Percentiles rank a stretch among this genome's conserved stretches.
These are phyloP conservation scores for Xeromyces bisporus DNA, from an alignment of 495 filamentous ascomycete species.

Conservation along the genomic window DNA sequence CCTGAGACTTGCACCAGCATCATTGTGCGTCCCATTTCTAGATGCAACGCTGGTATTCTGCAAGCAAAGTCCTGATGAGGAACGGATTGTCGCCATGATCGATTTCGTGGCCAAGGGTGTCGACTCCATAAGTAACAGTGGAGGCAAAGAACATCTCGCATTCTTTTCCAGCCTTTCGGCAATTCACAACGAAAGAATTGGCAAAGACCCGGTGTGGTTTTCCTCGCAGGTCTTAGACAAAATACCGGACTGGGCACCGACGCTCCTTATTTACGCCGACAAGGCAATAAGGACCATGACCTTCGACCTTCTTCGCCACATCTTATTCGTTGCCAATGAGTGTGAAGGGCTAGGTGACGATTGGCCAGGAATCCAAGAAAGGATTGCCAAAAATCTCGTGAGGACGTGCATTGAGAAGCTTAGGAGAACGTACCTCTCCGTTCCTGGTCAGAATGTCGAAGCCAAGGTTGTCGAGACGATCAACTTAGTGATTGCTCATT, in stretches of 20 bases:
- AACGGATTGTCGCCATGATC: slow-evolving; percentile 27
- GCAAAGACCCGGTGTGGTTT: slow-evolving; percentile 20
- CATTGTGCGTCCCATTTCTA: slow-evolving; percentile 35
- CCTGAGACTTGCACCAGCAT: slow-evolving; percentile 38
- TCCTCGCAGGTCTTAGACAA: slow-evolving; percentile 30
- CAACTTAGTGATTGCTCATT: slow-evolving; percentile 22
- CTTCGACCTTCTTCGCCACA: slow-evolving; percentile 36
- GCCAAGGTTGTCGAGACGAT: slow-evolving; percentile 22
- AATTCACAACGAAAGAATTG: slow-evolving; percentile 22
- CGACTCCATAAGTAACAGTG: slow-evolving; percentile 36
- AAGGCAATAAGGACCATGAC: slow-evolving; percentile 34
- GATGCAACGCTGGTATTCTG: slow-evolving; percentile 34
- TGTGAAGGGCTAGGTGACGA: slow-evolving; percentile 14
- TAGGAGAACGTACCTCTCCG: slow-evolving; percentile 12
- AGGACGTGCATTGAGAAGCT: slow-evolving; percentile 19
- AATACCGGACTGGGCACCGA: slow-evolving; percentile 48
- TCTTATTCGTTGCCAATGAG: slow-evolving; percentile 36
- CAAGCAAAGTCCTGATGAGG: slow-evolving; percentile 19
- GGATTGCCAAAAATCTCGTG: slow-evolving; percentile 20
- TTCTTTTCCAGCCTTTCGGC: slow-evolving; percentile 36
- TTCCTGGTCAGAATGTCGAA: slow-evolving; percentile 15
- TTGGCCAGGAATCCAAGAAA: slow-evolving; percentile 7
- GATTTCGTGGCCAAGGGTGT: slow-evolving; percentile 36
- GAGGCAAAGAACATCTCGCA: slow-evolving; percentile 39
- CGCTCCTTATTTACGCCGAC: slow-evolving; percentile 47